phyloP scores from a whole-genome alignment of 768 basidiomycete genomes.

The Lactifluus volemus region DNA sequence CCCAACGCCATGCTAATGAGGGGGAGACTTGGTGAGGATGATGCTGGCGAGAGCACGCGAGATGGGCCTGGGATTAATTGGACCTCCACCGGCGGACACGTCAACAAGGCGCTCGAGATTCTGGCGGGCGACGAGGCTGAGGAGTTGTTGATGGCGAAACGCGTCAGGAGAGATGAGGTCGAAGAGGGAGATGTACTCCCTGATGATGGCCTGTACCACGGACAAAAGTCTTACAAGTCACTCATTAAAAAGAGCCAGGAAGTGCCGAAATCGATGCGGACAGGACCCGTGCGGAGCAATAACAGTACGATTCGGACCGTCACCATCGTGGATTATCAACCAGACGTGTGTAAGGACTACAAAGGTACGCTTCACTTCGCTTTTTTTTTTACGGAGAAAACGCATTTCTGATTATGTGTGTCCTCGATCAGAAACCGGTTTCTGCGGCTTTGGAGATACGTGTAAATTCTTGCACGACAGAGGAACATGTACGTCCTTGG shows the following conservation, averaged over 20 bases:
- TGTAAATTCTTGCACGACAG: conserved; percentile 99
- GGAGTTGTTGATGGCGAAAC: conserved; percentile 65
- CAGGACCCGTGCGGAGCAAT: conserved; percentile 65
- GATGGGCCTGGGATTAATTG: conserved; percentile 62
- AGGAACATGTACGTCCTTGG: conserved; percentile 66
- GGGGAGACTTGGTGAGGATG: conserved; percentile 37
- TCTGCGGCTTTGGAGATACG: conserved; percentile 97
- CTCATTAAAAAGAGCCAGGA: conserved; percentile 80
- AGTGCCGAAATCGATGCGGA: conserved; percentile 80
- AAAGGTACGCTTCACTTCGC: conserved; percentile 57
- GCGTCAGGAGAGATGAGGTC: conserved; percentile 45
- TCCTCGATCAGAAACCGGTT: conserved; percentile 79
- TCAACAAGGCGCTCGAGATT: conserved; percentile 63
- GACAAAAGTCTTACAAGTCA: conserved; percentile 70
- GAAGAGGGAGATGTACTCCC: conserved; percentile 47
- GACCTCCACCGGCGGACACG: conserved; percentile 70
- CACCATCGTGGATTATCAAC: conserved; percentile 95
- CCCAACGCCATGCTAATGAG: conserved; percentile 39
- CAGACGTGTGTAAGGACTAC: conserved; percentile 99
- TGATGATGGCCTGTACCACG: conserved; percentile 83
- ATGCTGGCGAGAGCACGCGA: conserved; percentile 41
- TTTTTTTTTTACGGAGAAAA: neutral
- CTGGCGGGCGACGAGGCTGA: conserved; percentile 77
- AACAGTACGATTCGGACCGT: conserved; percentile 84
- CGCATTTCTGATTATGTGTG: neutral